Percentiles rank a stretch among this genome's conserved stretches.
Conservation (phyloP, 208 protist genomes). For the Trypanosomatidae sp. region DNA sequence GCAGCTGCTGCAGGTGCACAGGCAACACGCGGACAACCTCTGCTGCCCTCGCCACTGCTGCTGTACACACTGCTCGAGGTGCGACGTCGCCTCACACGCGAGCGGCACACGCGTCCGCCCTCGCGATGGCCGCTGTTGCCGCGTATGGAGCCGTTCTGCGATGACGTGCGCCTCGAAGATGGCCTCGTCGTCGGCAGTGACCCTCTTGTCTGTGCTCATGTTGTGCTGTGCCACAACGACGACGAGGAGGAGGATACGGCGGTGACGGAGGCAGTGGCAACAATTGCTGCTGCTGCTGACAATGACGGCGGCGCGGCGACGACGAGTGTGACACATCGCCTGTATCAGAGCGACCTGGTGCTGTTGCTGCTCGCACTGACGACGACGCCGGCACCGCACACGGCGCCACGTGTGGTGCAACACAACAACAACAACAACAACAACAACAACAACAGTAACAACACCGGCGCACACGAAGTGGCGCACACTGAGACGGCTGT, state of each 20-base stretch:
- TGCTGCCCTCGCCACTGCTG: constrained; percentile 37
- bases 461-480: too few species aligned
- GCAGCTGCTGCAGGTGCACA: too few species aligned
- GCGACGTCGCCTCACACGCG: constrained; percentile 29
- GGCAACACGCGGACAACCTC: too few species aligned
- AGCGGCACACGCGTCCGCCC: constrained; percentile 13
- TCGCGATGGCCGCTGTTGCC: constrained; percentile 29
- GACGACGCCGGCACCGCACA: constrained; percentile 6
- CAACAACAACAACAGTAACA: constrained; percentile 1
- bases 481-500: too few species aligned
- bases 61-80: constrained; percentile 41
- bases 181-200: constrained; percentile 4
- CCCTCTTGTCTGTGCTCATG: too few species aligned
- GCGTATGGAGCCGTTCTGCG: constrained; percentile 14
- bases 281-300: too few species aligned
- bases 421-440: neutral
- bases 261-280: too few species aligned
- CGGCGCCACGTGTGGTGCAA: neutral
- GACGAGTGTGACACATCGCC: too few species aligned
- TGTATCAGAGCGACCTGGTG: constrained; percentile 77
- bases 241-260: too few species aligned
- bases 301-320: constrained; percentile 8
- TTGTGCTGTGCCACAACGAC: too few species aligned
- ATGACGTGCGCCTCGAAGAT: constrained; percentile 30
- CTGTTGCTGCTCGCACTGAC: constrained; percentile 55